phyloP scores from a whole-genome alignment of 1,284 basidiomycete genomes.

The Phaffia rhodozyma region DNA sequence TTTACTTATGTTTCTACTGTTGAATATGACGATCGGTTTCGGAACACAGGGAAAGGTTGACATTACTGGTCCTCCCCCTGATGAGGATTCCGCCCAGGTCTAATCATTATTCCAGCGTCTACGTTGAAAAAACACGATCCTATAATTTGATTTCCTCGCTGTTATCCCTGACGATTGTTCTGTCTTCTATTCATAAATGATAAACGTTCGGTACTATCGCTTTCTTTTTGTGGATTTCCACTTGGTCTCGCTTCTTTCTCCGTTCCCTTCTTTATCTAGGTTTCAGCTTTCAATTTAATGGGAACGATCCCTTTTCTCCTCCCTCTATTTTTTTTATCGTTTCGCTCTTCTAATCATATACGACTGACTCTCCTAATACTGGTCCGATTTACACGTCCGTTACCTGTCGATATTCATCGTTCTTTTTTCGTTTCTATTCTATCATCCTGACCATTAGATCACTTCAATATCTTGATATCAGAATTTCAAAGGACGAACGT shows the following conservation, averaged over 20 bases:
- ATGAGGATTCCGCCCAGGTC: conserved; percentile 16
- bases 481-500: too few species aligned
- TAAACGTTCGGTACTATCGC: neutral
- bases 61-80: conserved; percentile 36
- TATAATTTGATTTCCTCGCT: neutral
- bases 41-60: conserved; percentile 47
- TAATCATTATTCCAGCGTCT: neutral
- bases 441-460: neutral
- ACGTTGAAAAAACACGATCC: neutral
- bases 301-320: neutral
- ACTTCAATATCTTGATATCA: neutral
- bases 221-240: neutral
- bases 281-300: neutral
- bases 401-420: neutral
- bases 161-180: neutral
- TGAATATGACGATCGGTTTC: neutral
- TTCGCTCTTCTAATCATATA: neutral
- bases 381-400: neutral
- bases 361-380: neutral
- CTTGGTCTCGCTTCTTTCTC: too few species aligned
- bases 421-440: neutral
- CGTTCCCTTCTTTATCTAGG: neutral
- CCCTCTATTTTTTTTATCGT: neutral
- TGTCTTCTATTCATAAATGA: neutral
- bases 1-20: neutral